Percentiles rank a stretch among this genome's conserved stretches.
phyloP scores from a whole-genome alignment of 768 basidiomycete genomes.

The Podaxis mareebaensis region DNA sequence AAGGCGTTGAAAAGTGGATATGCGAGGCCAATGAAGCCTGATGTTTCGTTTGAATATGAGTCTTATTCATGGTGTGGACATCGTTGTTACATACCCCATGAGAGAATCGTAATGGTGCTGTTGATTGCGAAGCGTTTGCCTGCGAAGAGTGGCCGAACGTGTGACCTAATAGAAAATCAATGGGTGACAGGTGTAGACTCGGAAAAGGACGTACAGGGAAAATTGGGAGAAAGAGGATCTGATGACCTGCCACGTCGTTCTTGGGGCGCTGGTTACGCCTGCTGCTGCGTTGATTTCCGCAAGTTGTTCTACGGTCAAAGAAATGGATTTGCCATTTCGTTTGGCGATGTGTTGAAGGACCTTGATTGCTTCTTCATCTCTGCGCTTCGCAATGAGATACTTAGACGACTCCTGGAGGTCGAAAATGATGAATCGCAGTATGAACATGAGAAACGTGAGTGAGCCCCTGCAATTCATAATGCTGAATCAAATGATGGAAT shows the following conservation, averaged over 20 bases:
- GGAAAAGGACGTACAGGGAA: constrained; percentile 37
- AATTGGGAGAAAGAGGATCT: constrained; percentile 36
- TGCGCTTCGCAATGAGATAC: constrained; percentile 56
- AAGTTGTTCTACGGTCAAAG: constrained; percentile 47
- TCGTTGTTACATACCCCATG: constrained; percentile 45
- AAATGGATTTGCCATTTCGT: constrained; percentile 45
- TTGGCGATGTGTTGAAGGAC: constrained; percentile 50
- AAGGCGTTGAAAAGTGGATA: constrained; percentile 56
- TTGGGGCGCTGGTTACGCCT: constrained; percentile 18
- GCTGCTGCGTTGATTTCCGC: constrained; percentile 25
- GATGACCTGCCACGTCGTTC: constrained; percentile 31
- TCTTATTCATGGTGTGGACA: not conserved
- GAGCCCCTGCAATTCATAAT: constrained; percentile 35
- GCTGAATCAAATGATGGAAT: constrained; percentile 4
- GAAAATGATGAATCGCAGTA: constrained; percentile 57
- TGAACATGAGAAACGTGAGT: constrained; percentile 53
- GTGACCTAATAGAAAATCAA: constrained; percentile 33
- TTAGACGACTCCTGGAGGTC: constrained; percentile 64
- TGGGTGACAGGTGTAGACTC: not conserved
- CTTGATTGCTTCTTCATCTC: constrained; percentile 55
- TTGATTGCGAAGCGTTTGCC: constrained; percentile 44
- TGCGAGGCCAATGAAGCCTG: constrained; percentile 49
- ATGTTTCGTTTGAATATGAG: not conserved
- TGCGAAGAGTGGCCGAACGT: constrained; percentile 50
- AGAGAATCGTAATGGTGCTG: constrained; percentile 46